Percentiles rank a stretch among this genome's conserved stretches.
Conservation (phyloP, 2,329 filamentous ascomycete genomes). For the Epichloe gansuensis region DNA sequence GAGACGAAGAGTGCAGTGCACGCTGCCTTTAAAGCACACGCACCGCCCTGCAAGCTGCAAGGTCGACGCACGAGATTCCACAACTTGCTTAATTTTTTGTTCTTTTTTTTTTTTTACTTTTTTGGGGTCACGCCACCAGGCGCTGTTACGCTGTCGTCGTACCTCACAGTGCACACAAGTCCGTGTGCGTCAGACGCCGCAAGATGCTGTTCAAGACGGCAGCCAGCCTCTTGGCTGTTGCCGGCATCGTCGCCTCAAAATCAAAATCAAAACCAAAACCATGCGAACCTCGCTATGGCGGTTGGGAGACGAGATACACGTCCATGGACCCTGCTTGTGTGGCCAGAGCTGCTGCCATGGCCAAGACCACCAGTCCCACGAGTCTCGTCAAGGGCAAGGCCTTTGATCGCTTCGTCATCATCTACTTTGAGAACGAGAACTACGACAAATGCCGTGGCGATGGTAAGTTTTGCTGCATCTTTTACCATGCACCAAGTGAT, state of each 20-base stretch:
- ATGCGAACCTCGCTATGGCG: conserved; percentile 7
- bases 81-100: too few species aligned
- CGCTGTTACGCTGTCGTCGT: too few species aligned
- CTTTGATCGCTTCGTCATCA: conserved; percentile 58
- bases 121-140: too few species aligned
- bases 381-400: conserved; percentile 55
- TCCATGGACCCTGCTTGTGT: conserved; percentile 39
- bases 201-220: conserved; percentile 9
- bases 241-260: conserved; percentile 11
- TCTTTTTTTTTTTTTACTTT: too few species aligned
- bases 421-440: conserved; percentile 70
- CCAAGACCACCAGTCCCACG: conserved; percentile 45
- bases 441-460: conserved; percentile 52
- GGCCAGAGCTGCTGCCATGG: conserved; percentile 44
- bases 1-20: too few species aligned
- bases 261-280: background rate
- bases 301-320: conserved; percentile 32
- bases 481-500: background rate
- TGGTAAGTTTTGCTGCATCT: conserved; percentile 26
- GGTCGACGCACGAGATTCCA: too few species aligned
- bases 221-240: conserved; percentile 14
- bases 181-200: background rate
- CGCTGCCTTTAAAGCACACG: too few species aligned
- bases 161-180: too few species aligned
- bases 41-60: too few species aligned